Evolutionary conservation across 345 rosid genomes (phyloP).

Genomic region (Eutrema yunnanense): DNA sequence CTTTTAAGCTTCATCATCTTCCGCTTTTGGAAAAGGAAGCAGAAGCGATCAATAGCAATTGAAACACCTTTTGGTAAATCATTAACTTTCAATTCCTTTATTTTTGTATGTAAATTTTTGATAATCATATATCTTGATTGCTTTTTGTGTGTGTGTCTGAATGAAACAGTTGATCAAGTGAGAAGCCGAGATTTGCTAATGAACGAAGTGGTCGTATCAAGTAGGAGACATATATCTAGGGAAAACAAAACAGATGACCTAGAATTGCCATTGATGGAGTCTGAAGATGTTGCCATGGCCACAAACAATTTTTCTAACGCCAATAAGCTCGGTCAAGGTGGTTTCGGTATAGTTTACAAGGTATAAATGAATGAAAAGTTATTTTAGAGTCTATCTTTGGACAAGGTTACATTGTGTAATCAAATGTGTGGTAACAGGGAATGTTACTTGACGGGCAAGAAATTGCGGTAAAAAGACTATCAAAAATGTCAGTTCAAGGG

Average conservation of each 20-base stretch:
- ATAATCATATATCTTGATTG: not conserved
- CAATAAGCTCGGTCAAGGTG: slow-evolving; percentile 35
- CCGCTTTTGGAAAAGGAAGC: slow-evolving; percentile 50
- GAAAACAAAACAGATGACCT: slow-evolving; percentile 17
- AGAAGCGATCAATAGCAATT: slow-evolving; percentile 4
- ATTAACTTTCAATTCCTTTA: not conserved
- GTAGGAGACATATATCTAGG: slow-evolving; percentile 44
- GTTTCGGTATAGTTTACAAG: slow-evolving; percentile 85
- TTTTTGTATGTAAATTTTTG: not conserved
- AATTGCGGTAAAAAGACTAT: slow-evolving; percentile 79
- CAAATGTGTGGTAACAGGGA: slow-evolving; percentile 31
- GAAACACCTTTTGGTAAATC: slow-evolving; percentile 13
- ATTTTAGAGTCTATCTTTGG: not conserved
- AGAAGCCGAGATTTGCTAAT: slow-evolving; percentile 65
- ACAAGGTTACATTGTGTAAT: not conserved
- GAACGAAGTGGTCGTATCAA: slow-evolving; percentile 52
- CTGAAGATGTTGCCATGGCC: slow-evolving; percentile 15
- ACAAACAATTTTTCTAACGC: slow-evolving; percentile 1
- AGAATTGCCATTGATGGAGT: slow-evolving; percentile 23
- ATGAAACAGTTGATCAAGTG: slow-evolving; percentile 35
- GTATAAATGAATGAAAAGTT: slow-evolving; percentile 27
- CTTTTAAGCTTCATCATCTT: slow-evolving; percentile 31
- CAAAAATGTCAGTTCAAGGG: slow-evolving; percentile 69
- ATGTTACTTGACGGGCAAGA: slow-evolving; percentile 51
- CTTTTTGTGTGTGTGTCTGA: not conserved